Evolutionary conservation across 306 rosid genomes (phyloP).

Genomic region (Castanea crenata): DNA sequence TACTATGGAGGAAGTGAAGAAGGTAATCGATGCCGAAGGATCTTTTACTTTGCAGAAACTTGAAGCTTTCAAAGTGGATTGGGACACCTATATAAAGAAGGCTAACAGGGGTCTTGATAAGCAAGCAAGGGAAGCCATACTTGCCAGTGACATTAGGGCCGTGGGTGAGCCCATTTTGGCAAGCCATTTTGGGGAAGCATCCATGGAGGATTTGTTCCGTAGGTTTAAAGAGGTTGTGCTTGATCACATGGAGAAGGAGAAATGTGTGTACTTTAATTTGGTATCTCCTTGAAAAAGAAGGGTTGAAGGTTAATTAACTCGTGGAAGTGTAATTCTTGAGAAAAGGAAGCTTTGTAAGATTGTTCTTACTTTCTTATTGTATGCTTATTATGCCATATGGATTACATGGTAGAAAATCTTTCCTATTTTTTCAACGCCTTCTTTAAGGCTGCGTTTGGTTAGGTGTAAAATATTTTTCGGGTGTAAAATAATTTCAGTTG

Average conservation of each 20-base stretch:
- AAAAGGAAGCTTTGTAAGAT: too few species aligned
- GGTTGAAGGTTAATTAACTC: too few species aligned
- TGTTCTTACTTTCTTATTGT: too few species aligned
- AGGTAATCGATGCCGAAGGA: constrained; percentile 37
- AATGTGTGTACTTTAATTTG: constrained; percentile 1
- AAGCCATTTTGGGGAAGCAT: constrained; percentile 26
- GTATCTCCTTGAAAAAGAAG: constrained; percentile 18
- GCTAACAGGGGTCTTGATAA: constrained; percentile 3
- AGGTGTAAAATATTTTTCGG: too few species aligned
- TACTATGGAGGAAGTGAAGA: constrained; percentile 28
- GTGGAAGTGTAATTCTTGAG: too few species aligned
- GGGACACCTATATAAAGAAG: constrained; percentile 29
- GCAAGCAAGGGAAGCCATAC: constrained; percentile 6
- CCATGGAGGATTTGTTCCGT: constrained; percentile 38
- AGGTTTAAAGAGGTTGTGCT: constrained; percentile 22
- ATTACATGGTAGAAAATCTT: too few species aligned
- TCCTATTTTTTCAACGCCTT: too few species aligned
- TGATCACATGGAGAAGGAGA: constrained; percentile 22
- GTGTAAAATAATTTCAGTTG: too few species aligned
- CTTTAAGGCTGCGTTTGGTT: too few species aligned
- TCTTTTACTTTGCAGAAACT: constrained; percentile 31
- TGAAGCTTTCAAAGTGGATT: constrained; percentile 11
- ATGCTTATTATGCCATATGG: too few species aligned
- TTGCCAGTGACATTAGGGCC: constrained; percentile 33
- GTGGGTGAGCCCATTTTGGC: constrained; percentile 39